These are phyloP conservation scores for Talaromyces marneffei DNA, from an alignment of 2,329 filamentous ascomycete species.

Conservation along the genomic window DNA sequence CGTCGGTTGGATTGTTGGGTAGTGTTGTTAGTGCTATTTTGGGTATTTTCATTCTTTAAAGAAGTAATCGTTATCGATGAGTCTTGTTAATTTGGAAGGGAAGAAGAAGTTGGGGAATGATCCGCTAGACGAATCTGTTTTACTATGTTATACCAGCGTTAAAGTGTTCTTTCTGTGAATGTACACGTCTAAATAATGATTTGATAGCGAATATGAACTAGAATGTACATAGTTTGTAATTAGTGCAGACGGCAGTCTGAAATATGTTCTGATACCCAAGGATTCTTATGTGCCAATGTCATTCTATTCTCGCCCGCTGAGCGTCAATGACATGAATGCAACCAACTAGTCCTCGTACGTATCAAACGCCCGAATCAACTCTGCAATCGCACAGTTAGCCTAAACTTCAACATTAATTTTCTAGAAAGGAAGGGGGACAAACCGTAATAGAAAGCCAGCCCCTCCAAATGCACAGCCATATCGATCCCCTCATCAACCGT, in stretches of 20 bases:
- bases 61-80: neutral
- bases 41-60: slow-evolving; percentile 8
- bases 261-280: neutral
- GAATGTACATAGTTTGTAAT: slow-evolving; percentile 2
- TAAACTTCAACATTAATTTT: neutral
- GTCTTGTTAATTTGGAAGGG: neutral
- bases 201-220: neutral
- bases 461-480: slow-evolving; percentile 40
- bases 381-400: slow-evolving; percentile 3
- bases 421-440: slow-evolving; percentile 11
- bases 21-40: slow-evolving; percentile 5
- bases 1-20: neutral
- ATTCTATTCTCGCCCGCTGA: neutral
- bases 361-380: slow-evolving; percentile 15
- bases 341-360: slow-evolving; percentile 12
- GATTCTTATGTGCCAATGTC: neutral
- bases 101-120: neutral
- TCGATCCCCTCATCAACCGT: slow-evolving; percentile 47
- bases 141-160: neutral
- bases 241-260: neutral
- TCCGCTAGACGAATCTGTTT: neutral
- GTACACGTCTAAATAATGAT: neutral
- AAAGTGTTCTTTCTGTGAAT: neutral
- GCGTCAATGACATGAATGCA: neutral
- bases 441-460: slow-evolving; percentile 41